A percentile compares a stretch with the other conserved stretches of the same genome.
Evolutionary conservation across 371 early-diverging fungal species (phyloP).

Genomic region (Gilbertella persicaria): DNA sequence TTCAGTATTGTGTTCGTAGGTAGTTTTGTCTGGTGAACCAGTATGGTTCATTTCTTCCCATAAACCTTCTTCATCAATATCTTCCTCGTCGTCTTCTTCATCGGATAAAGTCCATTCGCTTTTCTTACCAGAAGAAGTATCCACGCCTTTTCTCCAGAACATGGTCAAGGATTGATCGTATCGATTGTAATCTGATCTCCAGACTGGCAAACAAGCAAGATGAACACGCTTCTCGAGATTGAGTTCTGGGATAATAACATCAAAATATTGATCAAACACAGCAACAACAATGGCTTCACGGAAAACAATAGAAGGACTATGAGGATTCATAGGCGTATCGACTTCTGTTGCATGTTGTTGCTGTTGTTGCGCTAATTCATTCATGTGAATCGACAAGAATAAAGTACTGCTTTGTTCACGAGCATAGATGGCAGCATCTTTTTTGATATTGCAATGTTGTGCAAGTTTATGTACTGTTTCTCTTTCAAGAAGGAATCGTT

Average conservation of each 20-base stretch:
- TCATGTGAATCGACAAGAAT: slow-evolving; percentile 56
- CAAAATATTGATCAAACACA: slow-evolving; percentile 50
- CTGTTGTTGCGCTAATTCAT: slow-evolving; percentile 12
- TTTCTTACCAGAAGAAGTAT: slow-evolving; percentile 41
- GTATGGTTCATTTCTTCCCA: neutral
- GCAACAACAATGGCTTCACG: slow-evolving; percentile 49
- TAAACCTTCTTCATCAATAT: slow-evolving; percentile 10
- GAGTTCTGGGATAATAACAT: slow-evolving; percentile 61
- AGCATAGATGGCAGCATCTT: slow-evolving; percentile 69
- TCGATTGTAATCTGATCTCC: slow-evolving; percentile 41
- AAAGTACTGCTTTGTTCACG: slow-evolving; percentile 71
- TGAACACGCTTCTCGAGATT: slow-evolving; percentile 64
- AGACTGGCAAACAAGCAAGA: slow-evolving; percentile 43
- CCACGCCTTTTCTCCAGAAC: slow-evolving; percentile 56
- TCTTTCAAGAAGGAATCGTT: slow-evolving; percentile 57
- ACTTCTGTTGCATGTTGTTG: slow-evolving; percentile 24
- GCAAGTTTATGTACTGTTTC: slow-evolving; percentile 57
- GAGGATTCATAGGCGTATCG: slow-evolving; percentile 4
- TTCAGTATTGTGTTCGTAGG: neutral
- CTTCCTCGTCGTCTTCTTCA: slow-evolving; percentile 31
- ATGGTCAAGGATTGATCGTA: slow-evolving; percentile 44
- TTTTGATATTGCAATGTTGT: slow-evolving; percentile 75
- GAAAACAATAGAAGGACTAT: slow-evolving; percentile 28
- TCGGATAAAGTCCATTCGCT: slow-evolving; percentile 35
- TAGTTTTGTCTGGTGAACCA: neutral